Percentiles rank a stretch among this genome's conserved stretches.
These are phyloP conservation scores for Cladophialophora exuberans DNA, from an alignment of 2,329 filamentous ascomycete species.

Conservation along the genomic window DNA sequence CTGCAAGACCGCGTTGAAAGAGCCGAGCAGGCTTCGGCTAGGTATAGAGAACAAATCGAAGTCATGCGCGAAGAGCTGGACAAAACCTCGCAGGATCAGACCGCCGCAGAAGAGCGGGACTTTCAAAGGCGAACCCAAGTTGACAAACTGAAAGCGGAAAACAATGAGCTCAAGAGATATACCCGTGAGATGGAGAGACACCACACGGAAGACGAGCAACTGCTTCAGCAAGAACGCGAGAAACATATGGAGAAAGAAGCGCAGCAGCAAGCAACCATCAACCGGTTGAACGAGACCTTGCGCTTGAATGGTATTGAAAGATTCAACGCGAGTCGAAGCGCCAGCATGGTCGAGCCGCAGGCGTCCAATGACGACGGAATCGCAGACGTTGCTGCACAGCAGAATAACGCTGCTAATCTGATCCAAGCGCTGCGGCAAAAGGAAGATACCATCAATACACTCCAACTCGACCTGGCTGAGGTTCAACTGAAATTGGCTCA, in stretches of 20 bases:
- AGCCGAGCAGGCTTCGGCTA: constrained; percentile 76
- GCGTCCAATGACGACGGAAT: background rate
- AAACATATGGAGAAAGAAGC: constrained; percentile 82
- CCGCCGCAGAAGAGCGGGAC: constrained; percentile 80
- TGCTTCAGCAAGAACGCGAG: constrained; percentile 89
- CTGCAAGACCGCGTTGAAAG: constrained; percentile 80
- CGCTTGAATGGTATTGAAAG: constrained; percentile 69
- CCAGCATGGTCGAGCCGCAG: background rate
- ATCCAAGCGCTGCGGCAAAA: constrained; percentile 81
- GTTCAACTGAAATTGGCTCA: constrained; percentile 94
- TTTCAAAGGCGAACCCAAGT: constrained; percentile 86
- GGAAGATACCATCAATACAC: constrained; percentile 91
- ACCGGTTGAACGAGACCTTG: constrained; percentile 86
- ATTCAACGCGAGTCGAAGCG: constrained; percentile 52
- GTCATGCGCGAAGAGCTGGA: constrained; percentile 85
- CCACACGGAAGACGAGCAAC: constrained; percentile 85
- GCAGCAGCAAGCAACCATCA: constrained; percentile 87
- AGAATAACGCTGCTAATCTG: constrained; percentile 16
- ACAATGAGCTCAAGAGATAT: constrained; percentile 79
- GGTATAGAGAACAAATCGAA: constrained; percentile 81
- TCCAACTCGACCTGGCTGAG: constrained; percentile 90
- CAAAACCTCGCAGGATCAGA: constrained; percentile 80
- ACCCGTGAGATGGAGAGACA: constrained; percentile 90
- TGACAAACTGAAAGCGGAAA: constrained; percentile 79
- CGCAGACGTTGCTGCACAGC: background rate